Percentiles rank a stretch among this genome's conserved stretches.
Evolutionary conservation across 2,329 filamentous ascomycete species (phyloP).

Genomic region (Monosporascus sp.): DNA sequence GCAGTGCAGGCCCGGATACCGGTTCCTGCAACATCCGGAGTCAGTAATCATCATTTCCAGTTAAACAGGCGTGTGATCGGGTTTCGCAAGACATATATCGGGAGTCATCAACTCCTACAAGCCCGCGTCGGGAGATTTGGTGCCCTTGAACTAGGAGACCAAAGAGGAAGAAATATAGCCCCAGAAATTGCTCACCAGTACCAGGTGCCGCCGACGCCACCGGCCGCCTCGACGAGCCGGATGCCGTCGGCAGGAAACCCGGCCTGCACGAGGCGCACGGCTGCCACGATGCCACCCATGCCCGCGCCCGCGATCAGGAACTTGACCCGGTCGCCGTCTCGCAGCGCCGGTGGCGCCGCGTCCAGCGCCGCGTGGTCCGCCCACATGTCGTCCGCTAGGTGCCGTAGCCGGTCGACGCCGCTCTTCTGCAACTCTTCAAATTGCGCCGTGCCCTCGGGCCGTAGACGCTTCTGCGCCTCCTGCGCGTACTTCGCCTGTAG

Average conservation of each 20-base stretch:
- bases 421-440: constrained; percentile 17
- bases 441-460: constrained; percentile 20
- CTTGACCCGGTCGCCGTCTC: constrained; percentile 17
- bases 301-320: constrained; percentile 25
- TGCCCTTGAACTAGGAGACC: too few species aligned
- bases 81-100: too few species aligned
- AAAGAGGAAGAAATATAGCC: too few species aligned
- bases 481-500: constrained; percentile 20
- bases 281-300: constrained; percentile 17
- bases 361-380: constrained; percentile 24
- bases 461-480: constrained; percentile 23
- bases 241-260: constrained; percentile 32
- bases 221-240: constrained; percentile 35
- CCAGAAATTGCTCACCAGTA: constrained; percentile 27
- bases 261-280: constrained; percentile 28
- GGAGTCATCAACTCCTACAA: too few species aligned
- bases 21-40: constrained; percentile 24
- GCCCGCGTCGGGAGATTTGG: too few species aligned
- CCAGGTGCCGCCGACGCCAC: constrained; percentile 45
- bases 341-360: constrained; percentile 15
- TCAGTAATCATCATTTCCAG: too few species aligned
- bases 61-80: too few species aligned
- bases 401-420: constrained; percentile 21
- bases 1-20: constrained; percentile 46
- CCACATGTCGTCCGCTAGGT: constrained; percentile 23